Base-by-base conservation (phyloP, 2,329 filamentous ascomycete species). In the Aspergillus texensis region DNA sequence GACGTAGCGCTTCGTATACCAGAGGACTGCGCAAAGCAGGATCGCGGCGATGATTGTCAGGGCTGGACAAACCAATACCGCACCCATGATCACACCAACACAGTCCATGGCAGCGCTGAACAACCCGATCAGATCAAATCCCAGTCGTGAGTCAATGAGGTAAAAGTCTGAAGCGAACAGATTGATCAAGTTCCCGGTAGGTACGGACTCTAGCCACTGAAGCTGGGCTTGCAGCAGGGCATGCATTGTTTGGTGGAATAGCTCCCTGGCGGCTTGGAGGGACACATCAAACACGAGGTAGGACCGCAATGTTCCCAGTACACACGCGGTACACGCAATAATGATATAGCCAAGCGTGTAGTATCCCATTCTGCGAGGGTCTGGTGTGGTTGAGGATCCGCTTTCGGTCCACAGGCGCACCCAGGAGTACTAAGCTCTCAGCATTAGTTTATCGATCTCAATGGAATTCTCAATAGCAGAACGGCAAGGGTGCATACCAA, bases 141-240 rank as follows among this genome's bases (percentile, higher is more conserved):
- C 86, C 57, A 93, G 79, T 45, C 86, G 83, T 12, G 85, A 88
- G 76, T 93, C 91, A 54, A 93, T 84, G 34, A 88, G 84, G 67
- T 88, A 87, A 74, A 93, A 92, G 76, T 93, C 91, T 6, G 88
- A 83, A 0, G 90, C 91, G 74, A 93, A 91, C 2, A 91, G 85
- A 77, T 93, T 93, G 32, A 93, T 80, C 34, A 93, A 85, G 48
- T 90, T 85, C 2, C 91, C 91, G 1, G 92, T 81, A 0, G 91
- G 91, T 0, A 92, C 88, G 0, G 90, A 93, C 72, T 93, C 91
- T 50, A 93, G 83, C 89, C 90, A 92, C 63, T 90, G 83, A 19
- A 93, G 81, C 3, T 89, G 90, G 9, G 91, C 88, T 26, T 89
- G 85, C 6, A 94, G 34, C 6, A 62, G 34, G 12, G n/a, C 39